phyloP scores from a whole-genome alignment of 148 eudicot species.

The Nepenthes mirabilis region DNA sequence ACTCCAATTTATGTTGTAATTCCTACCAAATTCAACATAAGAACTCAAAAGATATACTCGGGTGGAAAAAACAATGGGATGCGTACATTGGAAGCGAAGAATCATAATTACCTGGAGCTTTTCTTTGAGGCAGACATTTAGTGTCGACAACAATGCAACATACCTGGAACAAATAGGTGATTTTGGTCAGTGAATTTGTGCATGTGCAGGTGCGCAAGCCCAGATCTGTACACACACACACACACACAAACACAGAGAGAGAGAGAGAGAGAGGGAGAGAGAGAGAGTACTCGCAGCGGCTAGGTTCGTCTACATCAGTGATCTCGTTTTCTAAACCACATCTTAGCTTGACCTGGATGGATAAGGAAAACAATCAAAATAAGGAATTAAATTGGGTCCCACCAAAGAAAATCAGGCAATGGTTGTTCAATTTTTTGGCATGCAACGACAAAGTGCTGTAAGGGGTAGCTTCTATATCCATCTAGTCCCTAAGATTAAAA shows the following conservation, averaged over 20 bases:
- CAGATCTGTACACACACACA: no score
- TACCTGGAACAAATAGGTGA: conserved; percentile 37
- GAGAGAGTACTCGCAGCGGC: conserved; percentile 92
- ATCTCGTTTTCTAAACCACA: conserved; percentile 86
- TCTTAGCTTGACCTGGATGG: conserved; percentile 68
- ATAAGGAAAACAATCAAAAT: neutral
- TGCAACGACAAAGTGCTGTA: no score
- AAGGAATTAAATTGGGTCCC: neutral
- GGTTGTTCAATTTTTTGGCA: no score
- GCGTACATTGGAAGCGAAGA: neutral
- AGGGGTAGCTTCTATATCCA: no score
- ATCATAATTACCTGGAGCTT: conserved; percentile 62
- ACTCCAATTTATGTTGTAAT: conserved; percentile 60
- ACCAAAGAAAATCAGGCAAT: neutral
- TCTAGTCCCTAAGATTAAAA: no score
- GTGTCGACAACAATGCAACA: conserved; percentile 67
- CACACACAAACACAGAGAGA: no score
- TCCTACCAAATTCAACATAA: conserved; percentile 37
- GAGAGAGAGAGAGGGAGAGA: neutral
- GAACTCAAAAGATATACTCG: neutral
- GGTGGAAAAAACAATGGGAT: neutral
- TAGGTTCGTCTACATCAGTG: conserved; percentile 87
- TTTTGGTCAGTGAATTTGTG: neutral
- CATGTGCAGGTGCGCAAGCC: no score
- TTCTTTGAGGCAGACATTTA: conserved; percentile 61